These are phyloP conservation scores for Fusarium stilboides DNA, from an alignment of 2,329 filamentous ascomycete species.

Conservation along the genomic window DNA sequence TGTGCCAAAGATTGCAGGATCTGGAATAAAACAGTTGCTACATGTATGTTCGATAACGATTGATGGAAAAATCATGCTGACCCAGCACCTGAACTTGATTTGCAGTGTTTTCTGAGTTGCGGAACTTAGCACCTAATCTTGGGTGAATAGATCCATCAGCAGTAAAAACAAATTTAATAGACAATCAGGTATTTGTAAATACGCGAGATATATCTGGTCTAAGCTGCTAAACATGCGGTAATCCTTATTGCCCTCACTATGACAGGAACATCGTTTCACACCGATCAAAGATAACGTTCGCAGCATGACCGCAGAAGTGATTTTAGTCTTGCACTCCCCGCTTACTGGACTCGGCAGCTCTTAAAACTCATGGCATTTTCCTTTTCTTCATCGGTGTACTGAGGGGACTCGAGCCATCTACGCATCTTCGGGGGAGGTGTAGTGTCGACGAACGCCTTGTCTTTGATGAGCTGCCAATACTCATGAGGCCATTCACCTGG, in stretches of 20 bases:
- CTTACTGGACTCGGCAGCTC: not conserved
- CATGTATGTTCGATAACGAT: too few relatives aligned
- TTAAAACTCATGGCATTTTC: not conserved
- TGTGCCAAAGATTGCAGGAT: too few relatives aligned
- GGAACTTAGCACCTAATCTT: too few relatives aligned
- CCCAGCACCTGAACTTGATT: too few relatives aligned
- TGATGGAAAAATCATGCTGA: too few relatives aligned
- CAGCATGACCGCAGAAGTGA: not conserved
- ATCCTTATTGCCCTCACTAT: not conserved
- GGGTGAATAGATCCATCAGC: too few relatives aligned
- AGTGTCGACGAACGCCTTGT: not conserved
- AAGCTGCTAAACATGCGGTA: too few relatives aligned
- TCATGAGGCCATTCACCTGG: not conserved
- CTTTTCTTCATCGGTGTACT: not conserved
- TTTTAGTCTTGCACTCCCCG: too few relatives aligned
- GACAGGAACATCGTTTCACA: not conserved
- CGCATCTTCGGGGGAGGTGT: not conserved
- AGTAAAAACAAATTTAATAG: too few relatives aligned
- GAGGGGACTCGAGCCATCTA: not conserved
- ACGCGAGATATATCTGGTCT: not conserved
- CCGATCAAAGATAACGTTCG: not conserved
- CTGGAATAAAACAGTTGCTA: too few relatives aligned
- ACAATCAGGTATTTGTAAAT: not conserved
- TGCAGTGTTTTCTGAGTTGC: too few relatives aligned
- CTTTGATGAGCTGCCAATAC: not conserved